These are phyloP conservation scores for Penicillium sumatraense DNA, from an alignment of 2,329 filamentous ascomycete genomes.

Conservation along the genomic window DNA sequence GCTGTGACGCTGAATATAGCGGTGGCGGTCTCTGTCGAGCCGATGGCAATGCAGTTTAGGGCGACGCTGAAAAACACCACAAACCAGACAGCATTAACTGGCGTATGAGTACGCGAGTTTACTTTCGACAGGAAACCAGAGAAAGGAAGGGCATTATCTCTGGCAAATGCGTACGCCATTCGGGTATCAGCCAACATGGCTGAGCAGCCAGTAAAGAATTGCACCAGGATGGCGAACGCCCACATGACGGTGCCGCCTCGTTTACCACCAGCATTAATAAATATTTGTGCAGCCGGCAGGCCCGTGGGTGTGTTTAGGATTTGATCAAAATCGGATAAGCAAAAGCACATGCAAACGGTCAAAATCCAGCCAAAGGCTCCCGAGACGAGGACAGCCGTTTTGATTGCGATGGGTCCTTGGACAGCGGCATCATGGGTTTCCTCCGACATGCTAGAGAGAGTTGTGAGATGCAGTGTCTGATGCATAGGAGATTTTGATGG, in stretches of 20 bases:
- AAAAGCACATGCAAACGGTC: conserved; percentile 68
- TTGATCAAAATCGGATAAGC: conserved; percentile 60
- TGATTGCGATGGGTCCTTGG: conserved; percentile 63
- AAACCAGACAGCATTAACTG: conserved; percentile 67
- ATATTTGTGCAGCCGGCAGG: conserved; percentile 63
- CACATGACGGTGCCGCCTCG: conserved; percentile 64
- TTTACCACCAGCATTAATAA: conserved; percentile 64
- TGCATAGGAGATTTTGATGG: background rate
- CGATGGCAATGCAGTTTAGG: conserved; percentile 55
- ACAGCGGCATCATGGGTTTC: conserved; percentile 68
- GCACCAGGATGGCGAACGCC: conserved; percentile 66
- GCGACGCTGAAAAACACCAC: conserved; percentile 61
- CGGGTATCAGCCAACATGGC: conserved; percentile 68
- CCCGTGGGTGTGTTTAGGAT: conserved; percentile 64
- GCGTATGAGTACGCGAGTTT: conserved; percentile 60
- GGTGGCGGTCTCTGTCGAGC: conserved; percentile 49
- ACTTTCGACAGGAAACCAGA: conserved; percentile 61
- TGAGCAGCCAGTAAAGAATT: conserved; percentile 67
- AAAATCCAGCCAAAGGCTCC: conserved; percentile 65
- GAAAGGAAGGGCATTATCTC: conserved; percentile 65
- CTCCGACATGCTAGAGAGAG: conserved; percentile 61
- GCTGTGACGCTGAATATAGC: conserved; percentile 60
- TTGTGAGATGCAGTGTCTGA: conserved; percentile 1
- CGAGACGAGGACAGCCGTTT: conserved; percentile 63
- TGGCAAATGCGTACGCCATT: conserved; percentile 66